Conservation (phyloP, 345 rosid genomes). For the Corchorus olitorius region DNA sequence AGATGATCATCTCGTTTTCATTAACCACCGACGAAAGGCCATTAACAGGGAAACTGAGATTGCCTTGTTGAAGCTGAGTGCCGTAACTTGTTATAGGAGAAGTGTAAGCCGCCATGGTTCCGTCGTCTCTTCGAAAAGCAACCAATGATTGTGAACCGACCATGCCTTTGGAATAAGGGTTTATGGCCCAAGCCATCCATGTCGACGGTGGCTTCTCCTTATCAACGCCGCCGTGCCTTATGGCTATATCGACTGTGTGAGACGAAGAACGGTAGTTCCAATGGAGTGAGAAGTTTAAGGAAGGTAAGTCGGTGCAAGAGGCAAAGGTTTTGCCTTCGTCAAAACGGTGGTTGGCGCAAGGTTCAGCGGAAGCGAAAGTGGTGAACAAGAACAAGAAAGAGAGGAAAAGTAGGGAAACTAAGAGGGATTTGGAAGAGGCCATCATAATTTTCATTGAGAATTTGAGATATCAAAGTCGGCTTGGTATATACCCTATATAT, state of each 20-base stretch:
- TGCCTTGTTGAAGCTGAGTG: slow-evolving; percentile 2
- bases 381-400: background rate
- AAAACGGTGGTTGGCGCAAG: background rate
- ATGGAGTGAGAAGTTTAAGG: background rate
- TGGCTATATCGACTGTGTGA: background rate
- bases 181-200: background rate
- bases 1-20: background rate
- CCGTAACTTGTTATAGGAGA: slow-evolving; percentile 7
- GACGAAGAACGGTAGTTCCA: background rate
- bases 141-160: slow-evolving; percentile 13
- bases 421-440: background rate
- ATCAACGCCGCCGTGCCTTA: background rate
- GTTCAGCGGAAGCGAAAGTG: background rate
- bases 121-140: background rate
- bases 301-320: background rate
- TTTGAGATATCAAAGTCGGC: too few relatives aligned
- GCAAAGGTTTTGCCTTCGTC: slow-evolving; percentile 3
- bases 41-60: background rate
- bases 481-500: too few relatives aligned
- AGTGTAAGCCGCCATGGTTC: slow-evolving; percentile 4
- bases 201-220: background rate
- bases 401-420: background rate
- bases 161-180: background rate
- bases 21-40: background rate
- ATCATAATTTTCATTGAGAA: background rate